Conservation (phyloP, 805 yeast species). For the Hanseniaspora taiwanica region DNA sequence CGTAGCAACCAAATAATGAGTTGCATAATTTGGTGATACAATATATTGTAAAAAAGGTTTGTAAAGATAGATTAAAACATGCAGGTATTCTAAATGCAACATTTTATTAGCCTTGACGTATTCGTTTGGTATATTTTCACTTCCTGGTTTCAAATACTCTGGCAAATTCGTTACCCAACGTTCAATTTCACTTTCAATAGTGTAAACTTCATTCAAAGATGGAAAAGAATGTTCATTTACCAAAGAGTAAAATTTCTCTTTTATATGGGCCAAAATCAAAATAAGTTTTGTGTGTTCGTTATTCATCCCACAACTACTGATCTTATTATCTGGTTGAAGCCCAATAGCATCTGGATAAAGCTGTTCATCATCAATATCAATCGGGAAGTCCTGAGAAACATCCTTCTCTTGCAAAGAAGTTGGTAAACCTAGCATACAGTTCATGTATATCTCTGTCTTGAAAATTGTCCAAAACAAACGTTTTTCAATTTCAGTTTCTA, state of each 20-base stretch:
- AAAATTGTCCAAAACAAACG: slow-evolving; percentile 81
- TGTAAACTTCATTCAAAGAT: slow-evolving; percentile 31
- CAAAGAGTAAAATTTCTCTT: slow-evolving; percentile 58
- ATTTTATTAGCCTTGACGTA: slow-evolving; percentile 65
- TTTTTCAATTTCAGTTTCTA: slow-evolving; percentile 72
- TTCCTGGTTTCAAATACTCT: slow-evolving; percentile 46
- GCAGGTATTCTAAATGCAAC: slow-evolving; percentile 56
- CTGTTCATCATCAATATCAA: slow-evolving; percentile 76
- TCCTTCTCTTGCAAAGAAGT: slow-evolving; percentile 63
- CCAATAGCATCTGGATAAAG: slow-evolving; percentile 54
- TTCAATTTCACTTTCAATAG: slow-evolving; percentile 55
- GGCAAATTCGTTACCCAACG: slow-evolving; percentile 66
- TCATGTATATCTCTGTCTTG: slow-evolving; percentile 82
- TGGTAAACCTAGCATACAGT: slow-evolving; percentile 78
- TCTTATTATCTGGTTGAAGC: slow-evolving; percentile 34
- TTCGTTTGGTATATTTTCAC: slow-evolving; percentile 36
- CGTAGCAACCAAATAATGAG: slow-evolving; percentile 60
- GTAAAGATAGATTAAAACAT: slow-evolving; percentile 69
- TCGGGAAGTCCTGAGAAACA: slow-evolving; percentile 77
- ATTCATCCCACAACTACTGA: slow-evolving; percentile 68
- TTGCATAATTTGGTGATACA: slow-evolving; percentile 34
- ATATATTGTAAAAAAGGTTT: slow-evolving; percentile 72
- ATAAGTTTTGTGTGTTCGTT: slow-evolving; percentile 73
- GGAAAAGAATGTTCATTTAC: slow-evolving; percentile 24
- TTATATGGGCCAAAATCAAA: slow-evolving; percentile 54